phyloP scores from a whole-genome alignment of 768 basidiomycete species.

The Neoboletus magnificus region DNA sequence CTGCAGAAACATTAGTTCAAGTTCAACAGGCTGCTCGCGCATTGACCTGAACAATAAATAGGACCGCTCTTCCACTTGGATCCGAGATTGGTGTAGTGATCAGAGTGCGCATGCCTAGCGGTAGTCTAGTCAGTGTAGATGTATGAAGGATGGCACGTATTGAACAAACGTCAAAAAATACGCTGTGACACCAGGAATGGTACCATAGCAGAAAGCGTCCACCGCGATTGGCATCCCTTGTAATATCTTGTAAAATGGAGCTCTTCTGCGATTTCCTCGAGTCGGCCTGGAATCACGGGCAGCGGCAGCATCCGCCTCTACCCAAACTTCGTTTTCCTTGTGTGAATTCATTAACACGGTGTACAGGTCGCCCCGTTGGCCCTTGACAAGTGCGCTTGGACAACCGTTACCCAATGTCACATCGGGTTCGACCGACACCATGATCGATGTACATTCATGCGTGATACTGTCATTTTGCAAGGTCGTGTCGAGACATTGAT shows the following conservation, averaged over 20 bases:
- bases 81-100: slow-evolving; percentile 92
- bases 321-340: slow-evolving; percentile 82
- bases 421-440: background rate
- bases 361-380: slow-evolving; percentile 46
- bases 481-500: slow-evolving; percentile 48
- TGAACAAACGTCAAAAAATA: slow-evolving; percentile 80
- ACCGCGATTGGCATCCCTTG: slow-evolving; percentile 98
- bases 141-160: background rate
- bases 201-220: slow-evolving; percentile 94
- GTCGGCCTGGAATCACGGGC: slow-evolving; percentile 44
- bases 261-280: slow-evolving; percentile 59
- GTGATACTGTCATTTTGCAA: slow-evolving; percentile 2
- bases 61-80: slow-evolving; percentile 87
- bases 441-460: background rate
- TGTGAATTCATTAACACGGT: slow-evolving; percentile 86
- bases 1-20: slow-evolving; percentile 20
- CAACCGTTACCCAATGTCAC: background rate
- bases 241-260: slow-evolving; percentile 94
- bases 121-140: slow-evolving; percentile 5
- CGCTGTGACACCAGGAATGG: slow-evolving; percentile 83
- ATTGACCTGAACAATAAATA: slow-evolving; percentile 83
- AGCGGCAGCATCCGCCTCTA: slow-evolving; percentile 62
- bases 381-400: background rate
- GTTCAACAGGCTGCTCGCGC: background rate
- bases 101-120: slow-evolving; percentile 89